Evolutionary conservation across 140 eudicot genomes (phyloP).

Genomic region (Ambrosia hybrid): DNA sequence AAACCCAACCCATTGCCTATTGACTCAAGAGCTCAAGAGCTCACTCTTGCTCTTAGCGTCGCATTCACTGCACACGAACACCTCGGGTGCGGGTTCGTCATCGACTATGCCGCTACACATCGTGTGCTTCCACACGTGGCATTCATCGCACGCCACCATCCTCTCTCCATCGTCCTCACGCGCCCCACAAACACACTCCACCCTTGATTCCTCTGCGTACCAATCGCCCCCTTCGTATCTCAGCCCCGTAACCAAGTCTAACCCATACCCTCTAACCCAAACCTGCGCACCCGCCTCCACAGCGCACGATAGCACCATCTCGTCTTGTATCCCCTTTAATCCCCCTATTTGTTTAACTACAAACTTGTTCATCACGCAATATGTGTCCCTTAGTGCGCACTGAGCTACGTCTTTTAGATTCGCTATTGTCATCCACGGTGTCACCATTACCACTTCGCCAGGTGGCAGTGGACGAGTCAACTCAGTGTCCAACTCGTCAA

Average conservation of each 20-base stretch:
- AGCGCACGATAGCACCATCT: constrained; percentile 39
- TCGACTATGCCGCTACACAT: constrained; percentile 47
- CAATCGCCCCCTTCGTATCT: constrained; percentile 64
- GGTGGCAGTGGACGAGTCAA: constrained; percentile 60
- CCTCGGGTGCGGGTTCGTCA: constrained; percentile 39
- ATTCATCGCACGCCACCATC: constrained; percentile 54
- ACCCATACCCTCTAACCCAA: constrained; percentile 73
- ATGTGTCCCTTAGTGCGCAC: constrained; percentile 65
- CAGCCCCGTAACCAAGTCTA: constrained; percentile 56
- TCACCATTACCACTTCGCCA: constrained; percentile 63
- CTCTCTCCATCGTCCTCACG: constrained; percentile 60
- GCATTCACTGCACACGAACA: constrained; percentile 42
- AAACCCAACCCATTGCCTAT: constrained; percentile 20
- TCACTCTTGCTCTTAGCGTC: constrained; percentile 32
- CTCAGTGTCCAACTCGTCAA: constrained; percentile 66
- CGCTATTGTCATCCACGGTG: constrained; percentile 50
- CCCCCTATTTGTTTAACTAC: constrained; percentile 79
- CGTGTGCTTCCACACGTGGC: constrained; percentile 58
- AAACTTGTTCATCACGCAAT: constrained; percentile 58
- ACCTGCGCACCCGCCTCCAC: constrained; percentile 55
- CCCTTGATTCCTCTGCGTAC: constrained; percentile 27
- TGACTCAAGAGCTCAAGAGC: constrained; percentile 34
- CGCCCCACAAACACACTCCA: constrained; percentile 52
- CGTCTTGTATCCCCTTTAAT: constrained; percentile 50
- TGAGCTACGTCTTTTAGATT: constrained; percentile 50